These are phyloP conservation scores for Moesziomyces antarcticus DNA, from an alignment of 1,284 basidiomycete genomes.

Conservation along the genomic window DNA sequence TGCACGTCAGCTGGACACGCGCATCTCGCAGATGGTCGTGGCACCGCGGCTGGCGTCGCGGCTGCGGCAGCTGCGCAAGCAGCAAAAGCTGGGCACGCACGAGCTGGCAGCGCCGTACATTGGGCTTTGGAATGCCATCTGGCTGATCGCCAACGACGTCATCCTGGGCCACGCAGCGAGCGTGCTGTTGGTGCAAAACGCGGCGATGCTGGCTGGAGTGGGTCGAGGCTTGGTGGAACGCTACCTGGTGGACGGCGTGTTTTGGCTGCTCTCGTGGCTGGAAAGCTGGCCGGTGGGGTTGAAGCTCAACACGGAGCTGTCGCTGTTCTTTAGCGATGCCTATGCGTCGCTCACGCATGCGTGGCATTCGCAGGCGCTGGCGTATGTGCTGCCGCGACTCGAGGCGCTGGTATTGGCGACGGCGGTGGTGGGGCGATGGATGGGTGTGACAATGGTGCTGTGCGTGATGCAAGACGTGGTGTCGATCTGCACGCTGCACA, in stretches of 20 bases:
- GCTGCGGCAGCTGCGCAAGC: conserved; percentile 18
- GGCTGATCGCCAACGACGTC: conserved; percentile 90
- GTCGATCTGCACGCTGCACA: conserved; percentile 77
- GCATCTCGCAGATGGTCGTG: conserved; percentile 68
- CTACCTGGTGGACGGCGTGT: conserved; percentile 21
- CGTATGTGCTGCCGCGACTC: conserved; percentile 12
- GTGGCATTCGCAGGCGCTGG: conserved; percentile 25
- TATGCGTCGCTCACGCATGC: conserved; percentile 72
- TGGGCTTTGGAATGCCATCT: conserved; percentile 87
- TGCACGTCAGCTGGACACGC: conserved; percentile 68
- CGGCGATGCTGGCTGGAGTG: conserved; percentile 2
- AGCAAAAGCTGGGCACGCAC: conserved; percentile 23
- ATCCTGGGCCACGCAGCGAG: conserved; percentile 81
- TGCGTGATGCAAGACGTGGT: conserved; percentile 78
- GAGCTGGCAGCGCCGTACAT: conserved; percentile 67
- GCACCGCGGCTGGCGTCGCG: conserved; percentile 59
- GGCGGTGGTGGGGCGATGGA: conserved; percentile 72
- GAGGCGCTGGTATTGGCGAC: conserved; percentile 69
- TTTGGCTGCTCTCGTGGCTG: conserved; percentile 77
- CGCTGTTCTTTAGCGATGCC: conserved; percentile 80
- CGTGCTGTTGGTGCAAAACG: conserved; percentile 38
- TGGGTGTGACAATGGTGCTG: conserved; percentile 78
- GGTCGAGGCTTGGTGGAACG: conserved; percentile 8
- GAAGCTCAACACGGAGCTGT: conserved; percentile 94
- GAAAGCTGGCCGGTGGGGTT: conserved; percentile 95